Evolutionary conservation across 192 early-diverging fungal species (phyloP), one percentile per base, ranked within the genome.

Genomic region (Lunasporangiospora selenospora): DNA sequence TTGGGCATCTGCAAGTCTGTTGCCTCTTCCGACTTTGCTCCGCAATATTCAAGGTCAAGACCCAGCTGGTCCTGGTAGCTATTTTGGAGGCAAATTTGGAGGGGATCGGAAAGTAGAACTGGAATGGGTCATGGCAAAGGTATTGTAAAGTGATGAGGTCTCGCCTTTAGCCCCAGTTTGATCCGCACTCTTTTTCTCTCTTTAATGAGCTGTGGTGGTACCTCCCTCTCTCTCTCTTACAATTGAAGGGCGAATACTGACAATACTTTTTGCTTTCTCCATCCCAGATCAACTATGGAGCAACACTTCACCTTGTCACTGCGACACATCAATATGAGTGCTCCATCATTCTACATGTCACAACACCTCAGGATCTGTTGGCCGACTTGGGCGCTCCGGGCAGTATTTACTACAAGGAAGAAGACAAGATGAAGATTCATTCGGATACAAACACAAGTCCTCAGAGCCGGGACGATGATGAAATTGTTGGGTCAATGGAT

Each of bases 401-500:
- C 7, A 62, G 78, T 19, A 75, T 84, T 3, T 85, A 89, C 29
- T 85, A 81, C 46, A 91, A 89, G 64, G 81, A 88, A 50, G 85
- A 88, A 27, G 89, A 90, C 49, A 84, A 89, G 66, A 90, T 91
- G 87, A 77, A 79, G 31, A 91, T 91, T 18, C 88, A 89, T 43
- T 82, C 80, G 18, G 77, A 75, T 3, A 60, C 37, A 16, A 73
- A 63, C 37, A 76, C 71, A 27, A 31, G 16, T 44, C 23, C 39
- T 15, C 61, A 51, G 53, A 37, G 45, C 8, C 61, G 43, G 10
- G 37, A 59, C 29, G 73, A 77, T 23, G 64, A 77, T 19, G 62
- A 53, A 15, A 75, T 52, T 31, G 37, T 53, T 27, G 65, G 63
- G 18, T 63, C 71, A 31, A 76, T 67, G 56, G 75, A 77, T 11